A percentile compares a stretch with the other conserved stretches of the same genome.
phyloP scores from a whole-genome alignment of 192 early-diverging fungal genomes.

The Mortierella antarctica region DNA sequence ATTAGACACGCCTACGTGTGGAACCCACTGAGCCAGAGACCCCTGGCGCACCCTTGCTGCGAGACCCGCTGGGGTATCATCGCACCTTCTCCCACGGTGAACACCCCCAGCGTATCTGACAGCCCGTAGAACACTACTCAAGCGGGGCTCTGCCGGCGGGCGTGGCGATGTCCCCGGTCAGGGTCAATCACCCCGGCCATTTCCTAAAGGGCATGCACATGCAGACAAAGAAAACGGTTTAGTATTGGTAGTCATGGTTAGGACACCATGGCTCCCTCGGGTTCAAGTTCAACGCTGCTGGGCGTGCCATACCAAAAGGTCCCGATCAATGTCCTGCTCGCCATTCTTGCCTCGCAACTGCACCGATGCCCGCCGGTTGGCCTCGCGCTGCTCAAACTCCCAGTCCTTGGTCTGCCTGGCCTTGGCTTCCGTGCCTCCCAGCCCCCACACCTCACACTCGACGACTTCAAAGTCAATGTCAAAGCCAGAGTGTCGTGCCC shows the following conservation, averaged over 20 bases:
- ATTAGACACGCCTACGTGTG: too few relatives aligned
- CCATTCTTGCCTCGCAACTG: slow-evolving; percentile 52
- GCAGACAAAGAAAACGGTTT: not conserved
- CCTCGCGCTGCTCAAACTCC: slow-evolving; percentile 63
- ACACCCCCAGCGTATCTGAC: too few relatives aligned
- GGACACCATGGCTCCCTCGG: too few relatives aligned
- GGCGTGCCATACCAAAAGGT: slow-evolving; percentile 23
- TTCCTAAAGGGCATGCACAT: slow-evolving; percentile 16
- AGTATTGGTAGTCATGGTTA: too few relatives aligned
- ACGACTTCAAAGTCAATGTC: slow-evolving; percentile 55
- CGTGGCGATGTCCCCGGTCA: slow-evolving; percentile 38
- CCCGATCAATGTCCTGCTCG: slow-evolving; percentile 56
- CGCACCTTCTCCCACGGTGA: too few relatives aligned
- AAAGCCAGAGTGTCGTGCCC: slow-evolving; percentile 36
- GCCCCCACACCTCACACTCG: slow-evolving; percentile 63
- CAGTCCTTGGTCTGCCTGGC: slow-evolving; percentile 57
- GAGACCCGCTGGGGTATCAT: not conserved
- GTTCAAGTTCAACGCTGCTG: not conserved
- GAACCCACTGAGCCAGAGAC: too few relatives aligned
- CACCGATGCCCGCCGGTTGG: slow-evolving; percentile 53
- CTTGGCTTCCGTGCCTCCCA: slow-evolving; percentile 57
- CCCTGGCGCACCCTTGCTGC: not conserved
- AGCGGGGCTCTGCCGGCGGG: slow-evolving; percentile 17
- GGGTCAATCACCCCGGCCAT: slow-evolving; percentile 42
- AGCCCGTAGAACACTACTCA: too few relatives aligned